Evolutionary conservation across 176 grass and related monocot species (phyloP), one percentile per base, ranked within the genome.

Genomic region (Microstegium vimineum): DNA sequence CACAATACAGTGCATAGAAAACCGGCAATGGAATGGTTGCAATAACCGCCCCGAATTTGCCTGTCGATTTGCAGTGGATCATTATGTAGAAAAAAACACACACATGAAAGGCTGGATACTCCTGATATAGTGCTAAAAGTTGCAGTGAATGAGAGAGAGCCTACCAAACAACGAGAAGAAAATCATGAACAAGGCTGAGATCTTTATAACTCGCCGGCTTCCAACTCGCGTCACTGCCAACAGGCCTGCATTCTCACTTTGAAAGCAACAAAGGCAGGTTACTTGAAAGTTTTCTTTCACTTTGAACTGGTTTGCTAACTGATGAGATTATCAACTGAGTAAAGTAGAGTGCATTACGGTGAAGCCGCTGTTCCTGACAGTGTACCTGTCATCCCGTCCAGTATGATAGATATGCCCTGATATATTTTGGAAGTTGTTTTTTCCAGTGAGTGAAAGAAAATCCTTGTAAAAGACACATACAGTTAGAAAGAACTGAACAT

Each of bases 81-180:
- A 64, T 45, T 56, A 59, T 56, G 25, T 61, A 47, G 11, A 13
- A 60, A 26, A 54, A 22, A 56, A 56, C 22, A 42, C 10, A 42
- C 41, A 56, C 52, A 54, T 54, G 52, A 56, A 54, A 54, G 1
- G 51, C 51, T 54, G 7, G 51, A 22, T 9, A 54, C 51, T 54
- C 18, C 51, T 54, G 31, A 83, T 16, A 86, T 4, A 10, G 52
- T 65, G 49, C 57, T 77, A 15, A 64, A 82, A 80, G 27, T 76
- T 80, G 12, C 68, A 41, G 35, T 73, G 11, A 59, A 75, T 8
- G 51, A 23, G 63, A 59, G 63, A 59, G n/a, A 36, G 1, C n/a
- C 11, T 81, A 99, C 96, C 91, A 70, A 95, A 95, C 49, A 99
- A 42, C 7, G 96, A 93, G 91, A 99, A 99, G 90, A 93, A 95